Base-by-base conservation (phyloP, 805 yeast species). In the Candida nitratophila region DNA sequence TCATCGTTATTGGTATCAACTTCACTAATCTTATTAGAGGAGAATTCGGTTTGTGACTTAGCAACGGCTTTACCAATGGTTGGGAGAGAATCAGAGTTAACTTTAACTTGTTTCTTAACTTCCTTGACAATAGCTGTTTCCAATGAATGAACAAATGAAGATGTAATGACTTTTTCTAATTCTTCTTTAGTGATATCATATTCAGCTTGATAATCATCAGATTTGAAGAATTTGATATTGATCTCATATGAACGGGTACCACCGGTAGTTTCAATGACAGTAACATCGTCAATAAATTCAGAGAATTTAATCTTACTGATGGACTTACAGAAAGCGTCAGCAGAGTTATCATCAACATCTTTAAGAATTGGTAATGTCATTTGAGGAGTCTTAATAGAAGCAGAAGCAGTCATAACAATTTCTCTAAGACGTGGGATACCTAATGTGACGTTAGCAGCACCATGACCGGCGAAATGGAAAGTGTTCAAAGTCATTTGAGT, bases 371-470 rank as follows among this genome's bases (percentile, higher is more conserved):
- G 99, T 55, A 93, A 71, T 3, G 93, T 80, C 99, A 93, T 93
- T 70, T 93, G 98, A 38, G 99, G 99, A n/a, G 99, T 93, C 71
- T 88, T 87, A 60, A 93, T 93, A 40, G 85, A 69, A 20, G 96
- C 81, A 47, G 96, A 87, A 19, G 99, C 99, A 12, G 99, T 95
- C 99, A 93, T 93, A 63, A 93, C 89, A 66, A 93, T 93, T 77
- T 93, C 99, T 79, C 99, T 85, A 87, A 93, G 82, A 79, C 99
- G 96, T 36, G 99, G 99, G 62, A 93, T 93, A 85, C 99, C 99
- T 58, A 93, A 76, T 0, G 99, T 93, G 51, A 93, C 99, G 68
- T 93, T 93, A 39, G 99, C 99, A 46, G 99, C 99, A 80, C 99
- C 99, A 71, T 95, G 99, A 65, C 99, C 99, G 56, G 99, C 99